phyloP scores from a whole-genome alignment of 305 asterid genomes.

The Nicotiana rustica region DNA sequence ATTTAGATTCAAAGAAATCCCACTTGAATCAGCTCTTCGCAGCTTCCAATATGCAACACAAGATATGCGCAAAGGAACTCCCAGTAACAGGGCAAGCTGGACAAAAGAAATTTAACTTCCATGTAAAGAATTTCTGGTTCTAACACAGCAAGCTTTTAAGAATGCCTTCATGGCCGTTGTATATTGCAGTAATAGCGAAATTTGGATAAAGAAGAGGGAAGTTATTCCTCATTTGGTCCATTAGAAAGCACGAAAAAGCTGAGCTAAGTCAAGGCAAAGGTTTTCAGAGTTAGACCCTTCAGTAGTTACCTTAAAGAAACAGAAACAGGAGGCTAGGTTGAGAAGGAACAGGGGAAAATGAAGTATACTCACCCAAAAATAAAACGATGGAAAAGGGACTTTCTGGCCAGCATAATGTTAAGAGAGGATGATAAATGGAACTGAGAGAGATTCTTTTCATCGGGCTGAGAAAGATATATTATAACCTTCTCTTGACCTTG shows the following conservation, averaged over 20 bases:
- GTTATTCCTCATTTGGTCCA: neutral
- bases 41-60: neutral
- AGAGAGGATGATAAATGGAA: too few relatives aligned
- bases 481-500: too few relatives aligned
- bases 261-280: neutral
- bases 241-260: neutral
- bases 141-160: neutral
- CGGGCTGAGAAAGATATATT: too few relatives aligned
- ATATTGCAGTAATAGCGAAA: neutral
- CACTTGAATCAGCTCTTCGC: neutral
- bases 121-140: neutral
- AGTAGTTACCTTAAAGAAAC: neutral
- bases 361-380: neutral
- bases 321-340: neutral
- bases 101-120: neutral
- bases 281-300: neutral
- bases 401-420: too few relatives aligned
- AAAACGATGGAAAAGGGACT: neutral
- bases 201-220: neutral
- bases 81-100: slow-evolving; percentile 12
- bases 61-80: neutral
- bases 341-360: neutral
- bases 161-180: neutral
- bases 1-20: neutral
- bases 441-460: too few relatives aligned